Evolutionary conservation across 768 basidiomycete genomes (phyloP), one percentile per base, ranked within the genome.

Genomic region (Phaeolepiota aurea): DNA sequence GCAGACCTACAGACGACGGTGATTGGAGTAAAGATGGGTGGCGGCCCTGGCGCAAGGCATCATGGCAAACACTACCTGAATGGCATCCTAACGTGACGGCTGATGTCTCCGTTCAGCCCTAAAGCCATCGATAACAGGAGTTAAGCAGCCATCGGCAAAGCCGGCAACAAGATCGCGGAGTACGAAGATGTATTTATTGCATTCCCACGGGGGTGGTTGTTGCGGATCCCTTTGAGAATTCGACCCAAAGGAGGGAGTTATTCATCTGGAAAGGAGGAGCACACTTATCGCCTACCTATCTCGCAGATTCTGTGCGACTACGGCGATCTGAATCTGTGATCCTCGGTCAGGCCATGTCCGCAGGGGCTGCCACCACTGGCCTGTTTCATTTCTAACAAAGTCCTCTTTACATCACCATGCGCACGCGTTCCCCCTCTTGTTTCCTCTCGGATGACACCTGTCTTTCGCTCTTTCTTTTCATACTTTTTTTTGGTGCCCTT

Each of bases 321-420:
- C 46, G 50, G 49, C 54, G 53, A 58, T 55, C 53, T 49, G 50
- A 47, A 51, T 52, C 51, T 51, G 50, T 62, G 61, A 61, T 64
- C 61, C 62, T 62, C 62, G 62, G 61, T 62, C 45, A 46, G 53
- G 39, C 43, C 43, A 49, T 48, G 50, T 45, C 48, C 50, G 44
- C 43, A n/a, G n/a, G n/a, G n/a, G n/a, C 49, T 51, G 43, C 48
- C 35, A 41, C 48, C 51, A 48, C 37, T 45, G 46, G 51, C 37
- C 48, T 46, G 48, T 53, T 43, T 54, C 49, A 48, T 47, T 49
- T 48, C 49, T 44, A 44, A 44, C 44, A 38, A 32, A 37, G 44
- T 48, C 50, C 47, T 34, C 23, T 19, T 49, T 45, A 44, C 42
- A 52, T 46, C 44, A 51, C 50, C 22, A 37, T 37, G 12, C 12